Evolutionary conservation across 345 rosid species (phyloP), one percentile per base, ranked within the genome.

Genomic region (Arabidopsis arenosa): DNA sequence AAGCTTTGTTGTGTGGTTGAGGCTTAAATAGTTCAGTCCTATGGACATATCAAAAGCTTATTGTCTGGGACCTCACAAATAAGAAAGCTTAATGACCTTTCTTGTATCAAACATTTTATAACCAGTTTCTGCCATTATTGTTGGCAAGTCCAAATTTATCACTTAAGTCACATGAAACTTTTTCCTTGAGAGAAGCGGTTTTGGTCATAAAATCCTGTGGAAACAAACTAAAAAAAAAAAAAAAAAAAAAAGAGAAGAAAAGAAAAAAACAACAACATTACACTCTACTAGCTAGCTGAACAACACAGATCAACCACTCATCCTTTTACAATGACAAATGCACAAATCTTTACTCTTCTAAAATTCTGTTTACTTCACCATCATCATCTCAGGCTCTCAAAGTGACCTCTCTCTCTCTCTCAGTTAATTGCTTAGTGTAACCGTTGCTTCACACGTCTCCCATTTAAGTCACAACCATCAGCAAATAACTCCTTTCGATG

Each of bases 361-460:
- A 13, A 62, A 62, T 54, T 55, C 58, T 76, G 52, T 61, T 61
- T 53, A 61, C 70, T 67, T 44, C 69, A 32, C 28, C 69, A 61
- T 23, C 63, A 59, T 49, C 60, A 36, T 23, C 51, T 9, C 51
- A 60, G 64, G 41, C 53, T 41, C 11, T 43, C 55, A 45, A 59
- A 36, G 66, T 17, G 65, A 48, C 18, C 5, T 47, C 60, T 49
- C 43, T 47, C 60, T 49, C 43, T 36, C 63, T 52, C 52, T 26
- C 63, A n/a, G 61, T 36, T 33, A 54, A 71, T 40, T 67, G 23
- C 72, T 88, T 82, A 90, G 30, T 81, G 87, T 39, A 87, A 61
- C 81, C 93, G 85, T 70, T 81, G 96, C 84, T 90, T 90, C 75
- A 90, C 93, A 58, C 96, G 81, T 63, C 96, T 79, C 30, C 92